Base-by-base conservation (phyloP, 2,329 filamentous ascomycete genomes). In the Domatiomyces globalis region DNA sequence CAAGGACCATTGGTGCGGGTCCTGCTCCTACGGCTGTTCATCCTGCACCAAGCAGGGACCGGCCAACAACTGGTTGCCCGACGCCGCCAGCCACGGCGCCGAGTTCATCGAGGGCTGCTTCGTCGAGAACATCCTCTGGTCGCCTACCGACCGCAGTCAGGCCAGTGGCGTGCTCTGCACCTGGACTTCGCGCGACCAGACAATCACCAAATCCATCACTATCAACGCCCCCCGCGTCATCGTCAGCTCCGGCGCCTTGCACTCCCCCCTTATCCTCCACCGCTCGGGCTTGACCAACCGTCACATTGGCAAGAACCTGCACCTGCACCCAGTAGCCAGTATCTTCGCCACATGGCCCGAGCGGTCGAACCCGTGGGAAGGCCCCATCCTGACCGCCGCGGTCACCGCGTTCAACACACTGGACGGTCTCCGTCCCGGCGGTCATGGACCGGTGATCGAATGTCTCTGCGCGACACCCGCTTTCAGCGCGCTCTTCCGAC, bases 361-460 rank as follows among this genome's bases (percentile, higher is more conserved):
- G 9, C 52, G 57, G 5, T 53, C 57, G n/a, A 52, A 61, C 29
- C 69, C 66, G 1, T 73, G 74, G 74, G 73, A 60, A 36, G 58
- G 87, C 15, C 20, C 20, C 6, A 89, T 89, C 59, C 78, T 95
- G 53, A 95, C 89, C 0, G 78, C 80, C 3, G 81, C 89, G 17
- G 83, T 86, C 56, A 79, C 75, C 44, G 80, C 85, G 50, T 87
- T 89, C 59, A 25, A 33, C 20, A 47, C 45, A 1, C 9, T 22
- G 15, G 85, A 94, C 57, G 84, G 95, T 59, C 73, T 89, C 0
- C 87, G 95, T 64, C 78, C 79, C 5, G 73, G 81, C 43, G 87
- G 87, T 52, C 87, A 95, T 61, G 90, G 90, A 42, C 75, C 76
- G 47, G 94, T 94, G 66, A 72, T 95, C 25, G 88, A 95, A 71